Conservation (phyloP, 495 filamentous ascomycete species). For the Chaetomidium leptoderma region DNA sequence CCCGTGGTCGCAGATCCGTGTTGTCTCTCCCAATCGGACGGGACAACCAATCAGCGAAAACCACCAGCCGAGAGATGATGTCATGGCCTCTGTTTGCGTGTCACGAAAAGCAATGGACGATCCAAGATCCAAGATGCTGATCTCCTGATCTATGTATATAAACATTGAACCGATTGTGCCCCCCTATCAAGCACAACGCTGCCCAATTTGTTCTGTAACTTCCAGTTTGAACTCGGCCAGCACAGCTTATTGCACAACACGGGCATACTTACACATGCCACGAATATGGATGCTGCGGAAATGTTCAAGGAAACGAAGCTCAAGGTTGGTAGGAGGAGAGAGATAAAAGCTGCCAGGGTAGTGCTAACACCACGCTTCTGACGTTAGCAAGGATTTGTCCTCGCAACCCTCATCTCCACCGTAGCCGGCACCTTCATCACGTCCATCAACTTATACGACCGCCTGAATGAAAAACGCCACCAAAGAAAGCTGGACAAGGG, state of each 20-base stretch:
- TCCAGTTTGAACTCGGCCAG: not conserved
- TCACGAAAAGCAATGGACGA: not conserved
- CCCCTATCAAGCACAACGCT: too few species aligned
- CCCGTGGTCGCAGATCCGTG: slow-evolving; percentile 1
- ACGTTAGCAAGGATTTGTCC: slow-evolving; percentile 32
- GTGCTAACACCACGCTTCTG: not conserved
- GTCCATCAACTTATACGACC: slow-evolving; percentile 36
- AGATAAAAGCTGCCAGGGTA: not conserved
- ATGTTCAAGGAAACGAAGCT: slow-evolving; percentile 51
- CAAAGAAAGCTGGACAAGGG: slow-evolving; percentile 31
- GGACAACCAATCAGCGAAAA: not conserved
- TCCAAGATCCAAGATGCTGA: too few species aligned
- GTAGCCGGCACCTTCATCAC: slow-evolving; percentile 39
- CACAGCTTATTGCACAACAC: not conserved
- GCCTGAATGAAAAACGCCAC: slow-evolving; percentile 31
- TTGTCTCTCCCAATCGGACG: not conserved
- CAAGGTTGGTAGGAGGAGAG: slow-evolving; percentile 5
- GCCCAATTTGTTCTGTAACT: not conserved
- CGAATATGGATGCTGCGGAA: slow-evolving; percentile 54
- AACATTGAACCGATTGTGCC: too few species aligned
- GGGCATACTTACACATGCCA: not conserved
- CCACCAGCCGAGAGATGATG: slow-evolving; percentile 1
- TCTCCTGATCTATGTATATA: too few species aligned
- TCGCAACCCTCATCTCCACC: slow-evolving; percentile 38
- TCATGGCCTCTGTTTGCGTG: not conserved